phyloP scores from a whole-genome alignment of 2,329 filamentous ascomycete species.

The Diaporthe amygdali region DNA sequence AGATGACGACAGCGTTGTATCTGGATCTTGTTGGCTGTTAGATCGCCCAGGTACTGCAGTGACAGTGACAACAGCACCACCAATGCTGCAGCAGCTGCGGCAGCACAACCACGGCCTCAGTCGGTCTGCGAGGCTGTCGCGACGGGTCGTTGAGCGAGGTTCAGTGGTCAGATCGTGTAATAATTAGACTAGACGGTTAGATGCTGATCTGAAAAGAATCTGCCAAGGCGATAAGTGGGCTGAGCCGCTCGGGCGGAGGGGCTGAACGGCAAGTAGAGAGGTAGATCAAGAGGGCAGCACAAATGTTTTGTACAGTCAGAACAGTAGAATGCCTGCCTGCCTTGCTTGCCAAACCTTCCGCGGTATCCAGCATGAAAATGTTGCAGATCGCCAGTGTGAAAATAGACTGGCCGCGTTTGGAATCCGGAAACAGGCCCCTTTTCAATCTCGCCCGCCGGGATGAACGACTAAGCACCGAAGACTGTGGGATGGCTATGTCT shows the following conservation, averaged over 20 bases:
- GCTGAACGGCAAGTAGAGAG: not conserved
- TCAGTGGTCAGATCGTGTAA: not conserved
- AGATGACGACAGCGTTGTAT: conserved; percentile 2
- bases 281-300: not conserved
- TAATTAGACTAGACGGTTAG: no score
- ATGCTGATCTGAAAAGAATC: not conserved
- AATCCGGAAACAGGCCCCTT: conserved; percentile 3
- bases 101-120: not conserved
- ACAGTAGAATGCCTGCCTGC: not conserved
- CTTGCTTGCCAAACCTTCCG: not conserved
- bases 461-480: not conserved
- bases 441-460: conserved; percentile 8
- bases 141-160: not conserved
- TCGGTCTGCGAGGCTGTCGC: not conserved
- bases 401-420: conserved; percentile 3
- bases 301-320: no score
- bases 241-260: not conserved
- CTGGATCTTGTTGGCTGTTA: not conserved
- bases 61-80: not conserved
- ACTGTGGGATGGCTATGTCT: not conserved
- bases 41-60: not conserved
- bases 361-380: conserved; percentile 8
- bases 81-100: not conserved
- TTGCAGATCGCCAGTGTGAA: conserved; percentile 3
- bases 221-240: not conserved